Evolutionary conservation across 176 grass and related monocot species (phyloP), one percentile per base, ranked within the genome.

Genomic region (Olyra latifolia): DNA sequence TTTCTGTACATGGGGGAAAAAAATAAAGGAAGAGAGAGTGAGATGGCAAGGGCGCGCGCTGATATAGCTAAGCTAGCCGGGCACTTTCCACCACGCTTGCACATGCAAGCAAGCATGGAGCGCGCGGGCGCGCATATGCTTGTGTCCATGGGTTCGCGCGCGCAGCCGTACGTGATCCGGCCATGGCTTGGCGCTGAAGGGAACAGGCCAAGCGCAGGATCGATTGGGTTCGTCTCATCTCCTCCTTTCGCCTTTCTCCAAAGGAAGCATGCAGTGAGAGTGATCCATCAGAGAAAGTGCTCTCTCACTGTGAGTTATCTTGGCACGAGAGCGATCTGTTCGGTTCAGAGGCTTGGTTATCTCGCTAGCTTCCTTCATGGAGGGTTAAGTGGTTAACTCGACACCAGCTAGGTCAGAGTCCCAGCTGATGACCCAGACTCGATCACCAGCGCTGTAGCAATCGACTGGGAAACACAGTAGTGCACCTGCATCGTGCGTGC

Each of bases 141-240:
- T n/a, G n/a, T n/a, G n/a, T n/a, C n/a, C n/a, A n/a, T n/a, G n/a
- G n/a, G n/a, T n/a, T n/a, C n/a, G n/a, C n/a, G n/a, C n/a, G n/a
- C n/a, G n/a, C n/a, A n/a, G n/a, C n/a, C n/a, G n/a, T n/a, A n/a
- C n/a, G 16, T 35, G 25, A 27, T 27, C 32, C n/a, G 8, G 22
- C 67, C 83, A 19, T 66, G 44, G 10, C 85, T 87, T 87, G 79
- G 44, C 73, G 71, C 65, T 47, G 79, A 82, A 87, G 85, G 73
- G 77, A 87, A 22, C 54, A 67, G 22, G 63, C 65, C 20, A 14
- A 25, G 80, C 44, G 71, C 70, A 43, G 69, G 12, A 55, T 14
- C 13, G 70, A 43, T 12, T 75, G 70, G 39, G 45, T 55, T 57
- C 4, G 4, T 49, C 42, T 77, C 30, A 12, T 20, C 9, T 32